Evolutionary conservation across 2,329 filamentous ascomycete genomes (phyloP).

Genomic region (Aspergillus pseudotamarii): DNA sequence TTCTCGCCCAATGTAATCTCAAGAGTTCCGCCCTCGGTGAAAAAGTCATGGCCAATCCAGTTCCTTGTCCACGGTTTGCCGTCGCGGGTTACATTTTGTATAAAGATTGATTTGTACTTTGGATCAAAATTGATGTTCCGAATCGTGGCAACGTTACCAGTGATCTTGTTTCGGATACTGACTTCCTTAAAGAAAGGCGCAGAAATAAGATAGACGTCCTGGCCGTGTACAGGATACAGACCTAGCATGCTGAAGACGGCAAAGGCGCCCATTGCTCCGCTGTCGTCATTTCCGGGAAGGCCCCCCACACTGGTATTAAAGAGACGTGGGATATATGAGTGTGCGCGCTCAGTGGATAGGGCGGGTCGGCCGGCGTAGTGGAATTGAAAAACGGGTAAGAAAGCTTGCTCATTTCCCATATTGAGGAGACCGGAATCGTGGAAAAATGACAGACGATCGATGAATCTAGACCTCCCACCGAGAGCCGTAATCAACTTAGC

Average conservation of each 20-base stretch:
- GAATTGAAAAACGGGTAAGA: slow-evolving; percentile 68
- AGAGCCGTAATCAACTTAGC: slow-evolving; percentile 59
- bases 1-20: slow-evolving; percentile 62
- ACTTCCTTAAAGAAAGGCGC: slow-evolving; percentile 68
- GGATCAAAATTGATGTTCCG: slow-evolving; percentile 65
- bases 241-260: slow-evolving; percentile 70
- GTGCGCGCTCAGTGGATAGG: slow-evolving; percentile 54
- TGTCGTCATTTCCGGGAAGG: slow-evolving; percentile 71
- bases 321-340: slow-evolving; percentile 66
- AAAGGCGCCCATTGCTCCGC: slow-evolving; percentile 71
- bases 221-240: slow-evolving; percentile 68
- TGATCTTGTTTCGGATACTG: slow-evolving; percentile 59
- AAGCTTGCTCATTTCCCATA: slow-evolving; percentile 67
- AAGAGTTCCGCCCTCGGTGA: slow-evolving; percentile 64
- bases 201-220: slow-evolving; percentile 71
- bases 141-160: slow-evolving; percentile 63
- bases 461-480: slow-evolving; percentile 60
- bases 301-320: slow-evolving; percentile 63
- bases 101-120: slow-evolving; percentile 60
- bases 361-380: slow-evolving; percentile 69
- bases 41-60: slow-evolving; percentile 72
- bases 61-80: slow-evolving; percentile 64
- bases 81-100: slow-evolving; percentile 67
- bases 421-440: slow-evolving; percentile 67
- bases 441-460: slow-evolving; percentile 63